Percentiles rank a stretch among this genome's conserved stretches.
Conservation (phyloP, 106 monocot species). For the Dendrobium catenatum region DNA sequence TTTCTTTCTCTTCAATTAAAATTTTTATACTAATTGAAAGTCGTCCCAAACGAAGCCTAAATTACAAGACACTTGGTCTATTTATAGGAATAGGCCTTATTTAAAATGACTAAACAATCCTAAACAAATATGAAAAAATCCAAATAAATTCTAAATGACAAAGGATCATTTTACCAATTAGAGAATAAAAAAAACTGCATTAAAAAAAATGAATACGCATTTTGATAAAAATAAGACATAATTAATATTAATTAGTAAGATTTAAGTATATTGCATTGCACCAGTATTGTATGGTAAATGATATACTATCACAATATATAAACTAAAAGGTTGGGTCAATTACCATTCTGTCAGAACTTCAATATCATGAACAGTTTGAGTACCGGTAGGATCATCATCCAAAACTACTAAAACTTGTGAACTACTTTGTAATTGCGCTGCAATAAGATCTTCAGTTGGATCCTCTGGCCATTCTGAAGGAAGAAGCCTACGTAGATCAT, state of each 20-base stretch:
- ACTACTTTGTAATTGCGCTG: constrained; percentile 20
- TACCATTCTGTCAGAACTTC: constrained; percentile 97
- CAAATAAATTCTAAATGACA: too few relatives aligned
- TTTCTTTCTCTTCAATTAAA: too few relatives aligned
- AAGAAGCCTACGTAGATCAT: constrained; percentile 54
- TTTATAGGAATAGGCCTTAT: neutral
- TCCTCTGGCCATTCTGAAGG: constrained; percentile 83
- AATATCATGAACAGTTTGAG: constrained; percentile 95
- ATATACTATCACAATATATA: neutral
- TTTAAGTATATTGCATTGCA: neutral
- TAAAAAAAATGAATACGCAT: neutral
- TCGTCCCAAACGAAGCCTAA: too few relatives aligned
- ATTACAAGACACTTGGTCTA: neutral
- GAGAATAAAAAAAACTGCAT: neutral
- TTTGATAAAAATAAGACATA: neutral
- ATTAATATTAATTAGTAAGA: neutral
- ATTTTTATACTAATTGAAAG: too few relatives aligned
- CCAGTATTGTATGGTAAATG: neutral
- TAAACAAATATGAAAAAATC: too few relatives aligned
- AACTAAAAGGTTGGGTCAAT: neutral
- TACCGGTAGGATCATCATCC: constrained; percentile 98
- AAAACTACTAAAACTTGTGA: constrained; percentile 73
- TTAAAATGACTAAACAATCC: neutral
- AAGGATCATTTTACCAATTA: neutral
- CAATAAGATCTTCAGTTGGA: constrained; percentile 42